A percentile compares a stretch with the other conserved stretches of the same genome.
phyloP scores from a whole-genome alignment of 192 early-diverging fungal species.

The Funneliformis geosporum region DNA sequence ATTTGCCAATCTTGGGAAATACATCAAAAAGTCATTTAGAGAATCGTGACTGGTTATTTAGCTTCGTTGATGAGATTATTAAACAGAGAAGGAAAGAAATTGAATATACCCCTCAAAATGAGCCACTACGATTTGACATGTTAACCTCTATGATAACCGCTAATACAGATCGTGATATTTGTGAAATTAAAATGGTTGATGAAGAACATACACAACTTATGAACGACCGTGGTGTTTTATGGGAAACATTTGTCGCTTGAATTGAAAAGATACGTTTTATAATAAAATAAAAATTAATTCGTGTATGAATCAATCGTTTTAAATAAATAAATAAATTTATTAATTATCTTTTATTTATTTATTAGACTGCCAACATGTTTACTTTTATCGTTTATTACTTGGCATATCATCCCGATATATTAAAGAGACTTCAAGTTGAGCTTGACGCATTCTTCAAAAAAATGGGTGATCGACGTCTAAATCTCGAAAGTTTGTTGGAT shows the following conservation, averaged over 20 bases:
- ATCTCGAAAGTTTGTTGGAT: background rate
- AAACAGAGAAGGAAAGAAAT: constrained; percentile 9
- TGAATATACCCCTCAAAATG: background rate
- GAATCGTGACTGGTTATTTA: background rate
- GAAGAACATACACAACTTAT: background rate
- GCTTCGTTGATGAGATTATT: background rate
- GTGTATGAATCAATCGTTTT: too few relatives aligned
- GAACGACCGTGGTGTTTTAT: background rate
- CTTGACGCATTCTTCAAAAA: background rate
- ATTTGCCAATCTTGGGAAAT: background rate
- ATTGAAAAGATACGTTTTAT: constrained; percentile 10
- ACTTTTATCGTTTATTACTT: constrained; percentile 3
- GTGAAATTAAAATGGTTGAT: background rate
- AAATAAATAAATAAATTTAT: background rate
- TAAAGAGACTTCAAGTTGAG: background rate
- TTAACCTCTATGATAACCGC: background rate
- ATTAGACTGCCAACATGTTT: constrained; percentile 18
- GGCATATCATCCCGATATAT: background rate
- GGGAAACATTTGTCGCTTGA: background rate
- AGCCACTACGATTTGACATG: background rate
- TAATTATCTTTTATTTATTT: background rate
- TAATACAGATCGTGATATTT: constrained; percentile 3
- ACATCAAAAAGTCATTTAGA: background rate
- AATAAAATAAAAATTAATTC: too few relatives aligned
- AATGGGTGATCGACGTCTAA: background rate